Conservation (phyloP, 1,139 yeast genomes). For the Nakaseomyces delphensis region DNA sequence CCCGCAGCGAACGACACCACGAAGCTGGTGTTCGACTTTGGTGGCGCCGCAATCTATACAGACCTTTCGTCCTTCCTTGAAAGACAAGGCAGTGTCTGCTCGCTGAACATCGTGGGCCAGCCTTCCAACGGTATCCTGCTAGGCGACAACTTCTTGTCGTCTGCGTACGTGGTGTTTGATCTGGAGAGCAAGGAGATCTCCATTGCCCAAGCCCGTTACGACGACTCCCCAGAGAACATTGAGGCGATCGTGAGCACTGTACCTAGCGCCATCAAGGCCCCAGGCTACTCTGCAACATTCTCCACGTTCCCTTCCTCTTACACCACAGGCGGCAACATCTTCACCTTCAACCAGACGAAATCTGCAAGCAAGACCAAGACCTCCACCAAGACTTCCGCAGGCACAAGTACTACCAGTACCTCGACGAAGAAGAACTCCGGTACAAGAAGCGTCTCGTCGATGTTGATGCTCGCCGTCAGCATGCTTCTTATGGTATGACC, state of each 20-base stretch:
- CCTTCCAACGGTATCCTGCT: constrained; percentile 35
- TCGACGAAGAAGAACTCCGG: too few species aligned
- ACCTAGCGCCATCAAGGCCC: constrained; percentile 41
- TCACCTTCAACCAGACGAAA: neutral
- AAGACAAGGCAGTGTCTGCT: constrained; percentile 27
- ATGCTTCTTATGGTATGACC: too few species aligned
- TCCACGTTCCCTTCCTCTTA: constrained; percentile 13
- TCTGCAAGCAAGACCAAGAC: too few species aligned
- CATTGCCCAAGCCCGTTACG: constrained; percentile 49
- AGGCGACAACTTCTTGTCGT: constrained; percentile 67
- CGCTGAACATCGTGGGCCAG: constrained; percentile 30
- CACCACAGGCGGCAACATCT: constrained; percentile 1
- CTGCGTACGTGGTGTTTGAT: constrained; percentile 72
- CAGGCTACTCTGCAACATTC: constrained; percentile 34
- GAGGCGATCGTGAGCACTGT: constrained; percentile 37
- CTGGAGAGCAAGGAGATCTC: constrained; percentile 56
- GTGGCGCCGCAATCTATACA: constrained; percentile 41
- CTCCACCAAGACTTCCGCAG: too few species aligned
- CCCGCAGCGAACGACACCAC: constrained; percentile 20
- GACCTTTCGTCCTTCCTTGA: constrained; percentile 38
- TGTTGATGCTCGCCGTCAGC: too few species aligned
- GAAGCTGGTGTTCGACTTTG: constrained; percentile 40
- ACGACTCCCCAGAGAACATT: constrained; percentile 35
- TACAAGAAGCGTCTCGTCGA: too few species aligned
- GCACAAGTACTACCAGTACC: too few species aligned